phyloP scores from a whole-genome alignment of 371 early-diverging fungal species.

The Lichtheimia hyalospora region DNA sequence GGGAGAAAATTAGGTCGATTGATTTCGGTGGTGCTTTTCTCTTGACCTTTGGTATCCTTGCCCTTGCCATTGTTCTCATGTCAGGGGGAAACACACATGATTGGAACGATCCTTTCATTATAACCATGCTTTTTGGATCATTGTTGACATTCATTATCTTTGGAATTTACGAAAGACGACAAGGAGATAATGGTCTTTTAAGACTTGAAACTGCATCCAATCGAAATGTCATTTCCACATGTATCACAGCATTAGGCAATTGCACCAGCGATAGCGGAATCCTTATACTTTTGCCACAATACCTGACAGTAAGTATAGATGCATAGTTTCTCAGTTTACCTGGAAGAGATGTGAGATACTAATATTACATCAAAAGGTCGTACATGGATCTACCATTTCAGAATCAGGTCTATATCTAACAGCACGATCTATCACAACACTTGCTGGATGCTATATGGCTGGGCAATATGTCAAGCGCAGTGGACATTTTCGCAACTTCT shows the following conservation, averaged over 20 bases:
- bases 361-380: background rate
- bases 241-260: background rate
- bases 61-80: slow-evolving; percentile 53
- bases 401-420: background rate
- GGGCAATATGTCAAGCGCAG: background rate
- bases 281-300: slow-evolving; percentile 1
- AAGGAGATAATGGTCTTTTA: background rate
- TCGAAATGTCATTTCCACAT: background rate
- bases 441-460: background rate
- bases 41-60: slow-evolving; percentile 44
- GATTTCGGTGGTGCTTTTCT: slow-evolving; percentile 61
- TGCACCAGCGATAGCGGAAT: background rate
- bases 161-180: background rate
- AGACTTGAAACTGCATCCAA: background rate
- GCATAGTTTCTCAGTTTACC: background rate
- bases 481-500: background rate
- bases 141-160: background rate
- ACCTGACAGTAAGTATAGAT: background rate
- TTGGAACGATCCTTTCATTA: slow-evolving; percentile 57
- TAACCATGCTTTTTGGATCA: slow-evolving; percentile 40
- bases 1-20: slow-evolving; percentile 39
- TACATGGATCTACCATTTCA: slow-evolving; percentile 1
- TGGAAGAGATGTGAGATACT: background rate
- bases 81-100: slow-evolving; percentile 59
- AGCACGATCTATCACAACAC: background rate